These are phyloP conservation scores for Amanita subjunquillea DNA, from an alignment of 768 basidiomycete species.

Conservation along the genomic window DNA sequence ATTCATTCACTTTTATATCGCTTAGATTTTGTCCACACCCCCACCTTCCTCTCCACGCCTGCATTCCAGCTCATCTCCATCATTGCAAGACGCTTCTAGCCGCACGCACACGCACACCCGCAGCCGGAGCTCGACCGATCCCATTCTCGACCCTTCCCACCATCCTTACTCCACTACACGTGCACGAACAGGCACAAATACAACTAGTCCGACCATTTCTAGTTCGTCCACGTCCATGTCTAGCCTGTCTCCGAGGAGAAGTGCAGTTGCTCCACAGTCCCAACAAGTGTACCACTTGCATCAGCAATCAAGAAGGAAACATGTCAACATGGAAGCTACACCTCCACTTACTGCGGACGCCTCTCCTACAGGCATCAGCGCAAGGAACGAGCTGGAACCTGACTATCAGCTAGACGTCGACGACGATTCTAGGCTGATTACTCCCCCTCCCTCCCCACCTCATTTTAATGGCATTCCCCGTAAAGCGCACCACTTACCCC, in stretches of 20 bases:
- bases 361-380: slow-evolving; percentile 1
- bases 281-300: not conserved
- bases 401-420: slow-evolving; percentile 3
- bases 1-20: not conserved
- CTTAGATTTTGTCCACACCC: not conserved
- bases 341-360: slow-evolving; percentile 5
- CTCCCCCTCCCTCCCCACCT: not conserved
- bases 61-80: not conserved
- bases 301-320: not conserved
- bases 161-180: not conserved
- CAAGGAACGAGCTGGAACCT: slow-evolving; percentile 3
- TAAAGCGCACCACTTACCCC: slow-evolving; percentile 1
- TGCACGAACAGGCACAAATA: not conserved
- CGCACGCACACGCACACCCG: not conserved
- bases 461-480: not conserved
- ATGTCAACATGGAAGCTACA: not conserved
- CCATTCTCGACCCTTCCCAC: not conserved
- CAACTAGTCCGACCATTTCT: not conserved
- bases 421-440: slow-evolving; percentile 4
- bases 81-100: not conserved
- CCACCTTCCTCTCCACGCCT: not conserved
- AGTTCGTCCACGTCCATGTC: not conserved
- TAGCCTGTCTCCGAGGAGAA: not conserved
- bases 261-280: not conserved
- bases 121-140: slow-evolving; percentile 6